Percentiles rank a stretch among this genome's conserved stretches.
Conservation (phyloP, 202 grass and related monocot species). For the Miscanthus sacchariflorus region DNA sequence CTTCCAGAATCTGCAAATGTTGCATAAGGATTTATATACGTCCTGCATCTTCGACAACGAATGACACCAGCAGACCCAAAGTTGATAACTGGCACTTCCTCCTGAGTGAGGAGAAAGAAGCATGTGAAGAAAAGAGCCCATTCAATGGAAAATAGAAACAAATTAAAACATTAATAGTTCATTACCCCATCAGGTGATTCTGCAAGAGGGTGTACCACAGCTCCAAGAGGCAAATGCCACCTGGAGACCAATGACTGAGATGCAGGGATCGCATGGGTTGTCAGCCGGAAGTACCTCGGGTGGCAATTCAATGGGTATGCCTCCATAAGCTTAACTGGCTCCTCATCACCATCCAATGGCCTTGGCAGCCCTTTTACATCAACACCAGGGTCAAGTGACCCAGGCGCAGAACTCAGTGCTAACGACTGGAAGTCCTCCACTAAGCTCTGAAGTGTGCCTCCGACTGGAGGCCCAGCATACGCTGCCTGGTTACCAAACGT, state of each 20-base stretch:
- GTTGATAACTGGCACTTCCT: constrained; percentile 91
- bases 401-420: constrained; percentile 71
- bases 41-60: constrained; percentile 90
- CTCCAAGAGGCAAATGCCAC: constrained; percentile 98
- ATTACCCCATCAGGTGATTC: constrained; percentile 95
- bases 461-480: constrained; percentile 60
- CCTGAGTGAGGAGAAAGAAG: constrained; percentile 52
- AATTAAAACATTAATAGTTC: background rate
- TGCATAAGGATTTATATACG: constrained; percentile 93
- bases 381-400: constrained; percentile 75
- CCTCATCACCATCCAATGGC: constrained; percentile 81
- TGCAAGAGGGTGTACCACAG: constrained; percentile 87
- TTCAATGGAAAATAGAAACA: constrained; percentile 18
- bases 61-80: constrained; percentile 85
- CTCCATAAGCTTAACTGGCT: constrained; percentile 68
- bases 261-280: constrained; percentile 81
- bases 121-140: constrained; percentile 23
- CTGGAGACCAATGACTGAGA: constrained; percentile 91
- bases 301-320: constrained; percentile 82
- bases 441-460: constrained; percentile 63
- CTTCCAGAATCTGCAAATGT: constrained; percentile 93
- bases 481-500: constrained; percentile 44
- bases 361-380: constrained; percentile 81
- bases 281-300: constrained; percentile 85
- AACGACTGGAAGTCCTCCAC: constrained; percentile 97